Conservation (phyloP, 2,329 filamentous ascomycete genomes). For the Biscogniauxia mediterranea region DNA sequence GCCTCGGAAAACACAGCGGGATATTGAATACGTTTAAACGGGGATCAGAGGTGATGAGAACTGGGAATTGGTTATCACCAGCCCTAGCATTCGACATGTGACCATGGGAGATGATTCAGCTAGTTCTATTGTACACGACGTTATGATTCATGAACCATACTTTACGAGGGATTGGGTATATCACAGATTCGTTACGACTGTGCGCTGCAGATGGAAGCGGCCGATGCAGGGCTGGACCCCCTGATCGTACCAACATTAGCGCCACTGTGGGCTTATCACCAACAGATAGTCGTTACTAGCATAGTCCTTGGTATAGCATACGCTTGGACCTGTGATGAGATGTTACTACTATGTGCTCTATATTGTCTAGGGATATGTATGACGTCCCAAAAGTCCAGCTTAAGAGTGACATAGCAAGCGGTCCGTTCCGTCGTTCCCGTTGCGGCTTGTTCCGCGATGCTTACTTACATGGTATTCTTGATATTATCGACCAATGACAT, state of each 20-base stretch:
- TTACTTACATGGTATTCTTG: not conserved
- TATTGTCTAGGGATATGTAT: not conserved
- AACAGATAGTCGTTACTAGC: too few species aligned
- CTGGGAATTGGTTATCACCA: too few species aligned
- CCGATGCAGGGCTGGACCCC: not conserved
- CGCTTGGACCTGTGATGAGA: not conserved
- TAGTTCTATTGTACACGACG: not conserved
- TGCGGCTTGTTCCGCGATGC: not conserved
- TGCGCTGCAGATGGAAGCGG: not conserved
- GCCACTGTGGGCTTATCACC: too few species aligned
- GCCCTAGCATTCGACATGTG: too few species aligned
- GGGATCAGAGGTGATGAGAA: not conserved
- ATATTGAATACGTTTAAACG: not conserved
- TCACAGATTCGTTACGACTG: not conserved
- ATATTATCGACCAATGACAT: not conserved
- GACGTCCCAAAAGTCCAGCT: not conserved
- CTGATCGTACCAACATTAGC: not conserved
- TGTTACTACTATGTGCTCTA: not conserved
- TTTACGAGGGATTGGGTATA: not conserved
- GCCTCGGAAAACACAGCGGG: conserved; percentile 4
- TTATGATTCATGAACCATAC: not conserved
- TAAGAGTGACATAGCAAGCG: not conserved
- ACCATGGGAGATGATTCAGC: too few species aligned
- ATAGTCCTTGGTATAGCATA: too few species aligned
- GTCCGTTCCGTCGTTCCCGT: not conserved